phyloP scores from a whole-genome alignment of 2,329 filamentous ascomycete species.

The Escovopsis sp. region DNA sequence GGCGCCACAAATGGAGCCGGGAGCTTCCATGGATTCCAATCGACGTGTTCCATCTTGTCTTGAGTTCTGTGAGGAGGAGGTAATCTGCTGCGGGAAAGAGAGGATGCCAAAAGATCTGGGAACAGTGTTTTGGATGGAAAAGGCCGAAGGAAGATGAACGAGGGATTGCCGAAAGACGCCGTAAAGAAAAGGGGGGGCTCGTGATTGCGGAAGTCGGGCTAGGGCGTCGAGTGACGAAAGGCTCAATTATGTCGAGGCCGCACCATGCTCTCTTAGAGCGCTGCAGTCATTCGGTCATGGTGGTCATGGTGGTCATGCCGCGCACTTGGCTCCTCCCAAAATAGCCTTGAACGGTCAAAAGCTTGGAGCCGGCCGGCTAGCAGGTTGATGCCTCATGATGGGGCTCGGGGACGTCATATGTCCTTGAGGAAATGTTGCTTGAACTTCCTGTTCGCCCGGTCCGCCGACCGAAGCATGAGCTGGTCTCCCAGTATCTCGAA shows the following conservation, averaged over 20 bases:
- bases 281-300: too few species aligned
- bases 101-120: neutral
- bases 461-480: conserved; percentile 67
- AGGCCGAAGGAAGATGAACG: too few species aligned
- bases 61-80: neutral
- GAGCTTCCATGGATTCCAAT: conserved; percentile 4
- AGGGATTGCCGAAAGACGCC: too few species aligned
- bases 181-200: too few species aligned
- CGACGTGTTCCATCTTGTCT: neutral
- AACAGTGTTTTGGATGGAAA: neutral
- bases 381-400: neutral
- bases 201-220: too few species aligned
- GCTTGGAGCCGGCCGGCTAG: too few species aligned
- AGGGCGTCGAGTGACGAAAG: too few species aligned
- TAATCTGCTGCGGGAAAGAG: neutral
- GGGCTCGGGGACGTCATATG: conserved; percentile 34
- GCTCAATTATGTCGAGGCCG: too few species aligned
- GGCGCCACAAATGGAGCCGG: conserved; percentile 4
- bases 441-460: conserved; percentile 83
- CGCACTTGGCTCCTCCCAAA: too few species aligned
- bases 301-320: too few species aligned
- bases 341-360: too few species aligned
- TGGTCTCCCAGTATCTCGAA: conserved; percentile 84
- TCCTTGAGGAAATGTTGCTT: conserved; percentile 68
- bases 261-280: too few species aligned